These are phyloP conservation scores for Pichia sp. DNA, from an alignment of 1,139 yeast species.

Conservation along the genomic window DNA sequence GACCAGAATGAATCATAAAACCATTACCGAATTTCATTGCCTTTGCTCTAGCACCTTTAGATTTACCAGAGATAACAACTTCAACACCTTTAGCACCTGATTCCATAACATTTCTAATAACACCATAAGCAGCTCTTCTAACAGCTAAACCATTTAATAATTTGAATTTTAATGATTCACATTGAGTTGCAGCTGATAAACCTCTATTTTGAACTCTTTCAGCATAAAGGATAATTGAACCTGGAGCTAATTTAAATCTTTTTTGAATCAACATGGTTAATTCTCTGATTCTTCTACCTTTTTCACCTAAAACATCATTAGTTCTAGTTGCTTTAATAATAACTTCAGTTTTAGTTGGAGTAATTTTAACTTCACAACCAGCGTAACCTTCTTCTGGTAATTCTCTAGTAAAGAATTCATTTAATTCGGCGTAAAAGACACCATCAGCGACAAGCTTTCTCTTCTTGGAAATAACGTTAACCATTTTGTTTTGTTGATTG, in stretches of 20 bases:
- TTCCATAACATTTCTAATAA: slow-evolving; percentile 99
- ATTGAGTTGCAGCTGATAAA: slow-evolving; percentile 99
- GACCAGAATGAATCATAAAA: slow-evolving; percentile 99
- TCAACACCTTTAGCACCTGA: slow-evolving; percentile 99
- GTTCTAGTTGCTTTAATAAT: slow-evolving; percentile 99
- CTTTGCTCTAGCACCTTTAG: slow-evolving; percentile 99
- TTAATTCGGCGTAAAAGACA: slow-evolving; percentile 99
- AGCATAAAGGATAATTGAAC: slow-evolving; percentile 92
- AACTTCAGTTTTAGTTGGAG: slow-evolving; percentile 97
- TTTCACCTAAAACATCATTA: slow-evolving; percentile 98
- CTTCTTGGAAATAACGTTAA: slow-evolving; percentile 69
- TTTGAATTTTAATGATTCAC: slow-evolving; percentile 98
- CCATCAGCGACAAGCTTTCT: slow-evolving; percentile 99
- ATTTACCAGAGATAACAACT: slow-evolving; percentile 98
- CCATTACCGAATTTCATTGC: slow-evolving; percentile 99
- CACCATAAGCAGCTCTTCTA: slow-evolving; percentile 99
- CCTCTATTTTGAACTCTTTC: slow-evolving; percentile 99
- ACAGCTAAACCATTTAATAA: slow-evolving; percentile 98
- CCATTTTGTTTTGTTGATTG: slow-evolving; percentile 37
- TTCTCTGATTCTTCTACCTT: slow-evolving; percentile 99
- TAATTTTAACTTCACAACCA: slow-evolving; percentile 99
- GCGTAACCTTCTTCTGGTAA: slow-evolving; percentile 99
- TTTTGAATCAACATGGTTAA: slow-evolving; percentile 95
- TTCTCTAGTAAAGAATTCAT: slow-evolving; percentile 99
- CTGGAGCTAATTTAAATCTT: slow-evolving; percentile 97